Evolutionary conservation across 163 green algal species (phyloP), one percentile per base, ranked within the genome.

Genomic region (Trebouxiophyceae sp.): DNA sequence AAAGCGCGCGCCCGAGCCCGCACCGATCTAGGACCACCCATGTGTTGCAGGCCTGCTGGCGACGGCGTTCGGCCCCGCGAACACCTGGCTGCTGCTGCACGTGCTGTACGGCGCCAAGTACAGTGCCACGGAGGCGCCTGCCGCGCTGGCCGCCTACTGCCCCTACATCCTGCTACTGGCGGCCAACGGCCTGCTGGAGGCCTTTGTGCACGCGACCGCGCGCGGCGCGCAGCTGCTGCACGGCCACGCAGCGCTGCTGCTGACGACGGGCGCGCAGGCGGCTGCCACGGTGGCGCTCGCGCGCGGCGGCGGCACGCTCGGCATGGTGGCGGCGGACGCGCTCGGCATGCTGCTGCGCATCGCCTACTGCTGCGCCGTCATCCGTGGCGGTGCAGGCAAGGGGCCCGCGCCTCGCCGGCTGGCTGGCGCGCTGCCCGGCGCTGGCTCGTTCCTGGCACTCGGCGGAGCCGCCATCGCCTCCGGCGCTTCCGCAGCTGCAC

Each of bases 311-410:
- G 60, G 67, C 27, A 73, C 78, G 5, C 60, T 63, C 6, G 89
- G 89, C 7, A 67, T 96, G 31, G 79, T 96, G 32, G 54, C 65
- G 3, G 87, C 89, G 2, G 89, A 96, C 60, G 60, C 33, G 0
- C 22, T 75, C 29, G 88, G 86, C 77, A 96, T 96, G 87, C 27
- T 66, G 31, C 66, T 91, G 50, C 78, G 89, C 4, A 91, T 96
- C 30, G 45, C 54, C 0, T 91, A 87, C 45, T 92, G 81, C 0
- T 46, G 82, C 5, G 69, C 47, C 46, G 93, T 85, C 56, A 72
- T 75, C 24, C 39, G n/a, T n/a, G n/a, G n/a, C n/a, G n/a, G n/a
- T n/a, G n/a, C n/a, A n/a, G n/a, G n/a, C n/a, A n/a, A n/a, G n/a
- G n/a, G n/a, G n/a, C n/a, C n/a, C n/a, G n/a, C n/a, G n/a, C n/a